Conservation (phyloP, 1,284 basidiomycete species). For the Melampsora occidentalis region DNA sequence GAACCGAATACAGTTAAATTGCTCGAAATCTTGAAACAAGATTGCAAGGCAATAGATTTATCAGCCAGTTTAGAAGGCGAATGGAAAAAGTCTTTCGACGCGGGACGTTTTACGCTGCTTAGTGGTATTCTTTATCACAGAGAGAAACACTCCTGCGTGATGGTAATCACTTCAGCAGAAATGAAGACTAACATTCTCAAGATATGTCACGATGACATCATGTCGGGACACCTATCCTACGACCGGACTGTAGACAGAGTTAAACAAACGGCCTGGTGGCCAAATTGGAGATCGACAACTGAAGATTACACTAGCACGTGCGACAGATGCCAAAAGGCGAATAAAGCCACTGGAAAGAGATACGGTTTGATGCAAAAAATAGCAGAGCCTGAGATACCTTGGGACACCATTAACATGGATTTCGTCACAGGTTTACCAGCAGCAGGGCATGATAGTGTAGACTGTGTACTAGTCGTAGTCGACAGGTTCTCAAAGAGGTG, state of each 20-base stretch:
- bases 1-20: neutral
- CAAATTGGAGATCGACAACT: neutral
- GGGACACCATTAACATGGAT: too few relatives aligned
- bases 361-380: neutral
- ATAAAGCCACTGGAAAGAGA: conserved; percentile 9
- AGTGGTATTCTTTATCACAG: conserved; percentile 3
- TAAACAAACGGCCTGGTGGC: conserved; percentile 3
- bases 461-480: neutral
- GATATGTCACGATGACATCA: conserved; percentile 11
- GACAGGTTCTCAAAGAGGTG: neutral
- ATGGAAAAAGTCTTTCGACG: neutral
- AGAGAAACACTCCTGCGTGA: neutral
- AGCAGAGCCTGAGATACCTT: too few relatives aligned
- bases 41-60: neutral
- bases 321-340: conserved; percentile 12
- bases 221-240: neutral
- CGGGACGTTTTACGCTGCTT: neutral
- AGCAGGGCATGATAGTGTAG: neutral
- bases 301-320: neutral
- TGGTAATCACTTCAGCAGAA: neutral
- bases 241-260: conserved; percentile 10
- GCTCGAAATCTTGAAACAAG: neutral
- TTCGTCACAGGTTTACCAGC: neutral
- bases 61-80: neutral
- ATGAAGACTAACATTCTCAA: neutral